Conservation (phyloP, 164 flowering plant species). For the Buxus sempervirens region DNA sequence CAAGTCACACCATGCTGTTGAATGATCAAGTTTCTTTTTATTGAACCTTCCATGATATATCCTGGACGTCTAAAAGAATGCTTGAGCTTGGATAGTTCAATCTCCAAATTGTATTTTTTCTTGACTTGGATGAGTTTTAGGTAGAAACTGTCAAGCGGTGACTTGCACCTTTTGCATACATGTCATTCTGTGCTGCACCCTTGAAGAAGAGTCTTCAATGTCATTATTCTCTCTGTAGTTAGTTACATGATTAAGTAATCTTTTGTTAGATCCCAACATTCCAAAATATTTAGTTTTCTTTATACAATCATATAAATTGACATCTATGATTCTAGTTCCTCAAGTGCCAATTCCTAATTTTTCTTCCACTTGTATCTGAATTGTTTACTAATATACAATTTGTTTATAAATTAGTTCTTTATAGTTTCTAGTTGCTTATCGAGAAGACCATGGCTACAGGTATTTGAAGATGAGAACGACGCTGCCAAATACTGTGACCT, state of each 20-base stretch:
- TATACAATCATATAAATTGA: too few relatives aligned
- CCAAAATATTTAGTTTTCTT: too few relatives aligned
- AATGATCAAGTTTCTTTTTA: neutral
- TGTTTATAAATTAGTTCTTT: neutral
- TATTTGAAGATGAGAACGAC: conserved; percentile 92
- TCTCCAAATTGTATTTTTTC: neutral
- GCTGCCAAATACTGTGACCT: conserved; percentile 81
- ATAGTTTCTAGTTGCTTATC: neutral
- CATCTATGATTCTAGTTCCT: too few relatives aligned
- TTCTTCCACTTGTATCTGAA: neutral
- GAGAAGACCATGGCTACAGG: conserved; percentile 35
- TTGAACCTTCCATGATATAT: neutral
- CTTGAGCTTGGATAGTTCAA: neutral
- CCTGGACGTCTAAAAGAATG: neutral
- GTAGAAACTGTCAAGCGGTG: neutral
- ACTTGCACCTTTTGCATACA: neutral
- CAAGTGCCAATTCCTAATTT: neutral
- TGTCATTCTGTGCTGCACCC: neutral
- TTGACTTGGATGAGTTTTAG: neutral
- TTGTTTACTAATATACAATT: neutral
- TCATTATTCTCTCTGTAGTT: too few relatives aligned
- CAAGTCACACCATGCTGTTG: neutral
- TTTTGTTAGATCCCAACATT: too few relatives aligned
- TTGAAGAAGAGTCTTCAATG: neutral
- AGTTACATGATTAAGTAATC: too few relatives aligned